Evolutionary conservation across 2,329 filamentous ascomycete species (phyloP).

Genomic region (Colletotrichum cuscutae): DNA sequence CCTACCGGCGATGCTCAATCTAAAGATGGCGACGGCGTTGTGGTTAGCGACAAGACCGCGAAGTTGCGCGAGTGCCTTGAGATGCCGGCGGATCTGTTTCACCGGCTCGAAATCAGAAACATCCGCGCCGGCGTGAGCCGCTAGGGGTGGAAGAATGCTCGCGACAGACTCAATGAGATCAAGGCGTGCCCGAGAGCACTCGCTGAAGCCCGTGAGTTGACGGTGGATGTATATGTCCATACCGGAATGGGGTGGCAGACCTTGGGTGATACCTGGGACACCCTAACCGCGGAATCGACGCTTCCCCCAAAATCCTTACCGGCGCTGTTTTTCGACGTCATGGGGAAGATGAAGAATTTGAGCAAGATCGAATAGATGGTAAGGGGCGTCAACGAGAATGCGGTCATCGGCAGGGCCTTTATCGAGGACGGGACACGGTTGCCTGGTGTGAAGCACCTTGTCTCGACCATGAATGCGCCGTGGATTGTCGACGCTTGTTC

Average conservation of each 20-base stretch:
- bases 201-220: neutral
- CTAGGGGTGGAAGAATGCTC: neutral
- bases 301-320: neutral
- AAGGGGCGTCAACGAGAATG: neutral
- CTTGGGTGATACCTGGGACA: neutral
- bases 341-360: neutral
- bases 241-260: neutral
- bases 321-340: neutral
- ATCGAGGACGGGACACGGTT: neutral
- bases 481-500: neutral
- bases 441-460: neutral
- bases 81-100: neutral
- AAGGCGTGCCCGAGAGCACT: neutral
- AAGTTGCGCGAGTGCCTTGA: neutral
- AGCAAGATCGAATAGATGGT: slow-evolving; percentile 5
- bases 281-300: neutral
- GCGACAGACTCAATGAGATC: neutral
- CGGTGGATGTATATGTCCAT: neutral
- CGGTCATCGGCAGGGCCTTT: neutral
- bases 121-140: neutral
- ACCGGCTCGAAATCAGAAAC: neutral
- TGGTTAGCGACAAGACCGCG: neutral
- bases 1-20: neutral
- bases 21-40: neutral
- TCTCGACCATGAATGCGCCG: neutral